Conservation (phyloP, 1,284 basidiomycete genomes). For the Irpex sp. region DNA sequence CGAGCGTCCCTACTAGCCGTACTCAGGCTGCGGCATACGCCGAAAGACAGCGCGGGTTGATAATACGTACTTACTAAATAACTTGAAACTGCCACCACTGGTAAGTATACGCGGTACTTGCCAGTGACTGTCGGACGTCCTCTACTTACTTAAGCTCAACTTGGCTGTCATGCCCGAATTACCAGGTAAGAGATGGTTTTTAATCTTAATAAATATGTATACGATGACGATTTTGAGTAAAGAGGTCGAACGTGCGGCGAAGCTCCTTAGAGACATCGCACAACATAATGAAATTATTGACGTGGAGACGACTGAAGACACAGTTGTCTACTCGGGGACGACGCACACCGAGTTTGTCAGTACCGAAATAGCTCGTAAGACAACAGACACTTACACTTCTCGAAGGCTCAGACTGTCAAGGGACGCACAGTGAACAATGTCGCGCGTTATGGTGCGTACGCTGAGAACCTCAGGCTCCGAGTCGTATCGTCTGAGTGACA, state of each 20-base stretch:
- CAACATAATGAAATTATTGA: conserved; percentile 52
- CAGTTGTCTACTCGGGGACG: conserved; percentile 64
- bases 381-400: neutral
- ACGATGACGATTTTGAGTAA: neutral
- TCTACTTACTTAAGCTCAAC: no score
- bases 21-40: no score
- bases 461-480: neutral
- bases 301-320: conserved; percentile 64
- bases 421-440: conserved; percentile 60
- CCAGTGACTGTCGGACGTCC: no score
- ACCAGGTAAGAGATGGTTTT: conserved; percentile 8
- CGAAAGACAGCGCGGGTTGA: no score
- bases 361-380: conserved; percentile 21
- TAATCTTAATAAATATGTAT: neutral
- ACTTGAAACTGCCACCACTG: no score
- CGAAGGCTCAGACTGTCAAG: conserved; percentile 54
- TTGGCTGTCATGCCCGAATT: conserved; percentile 14
- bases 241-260: conserved; percentile 76
- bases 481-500: no score
- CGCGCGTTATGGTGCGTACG: conserved; percentile 53
- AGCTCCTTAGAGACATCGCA: conserved; percentile 53
- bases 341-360: conserved; percentile 64
- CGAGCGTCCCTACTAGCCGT: no score
- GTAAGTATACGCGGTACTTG: no score
- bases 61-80: no score